Percentiles rank a stretch among this genome's conserved stretches.
phyloP scores from a whole-genome alignment of 2,329 filamentous ascomycete genomes.

The Trichoderma atrobrunneum region DNA sequence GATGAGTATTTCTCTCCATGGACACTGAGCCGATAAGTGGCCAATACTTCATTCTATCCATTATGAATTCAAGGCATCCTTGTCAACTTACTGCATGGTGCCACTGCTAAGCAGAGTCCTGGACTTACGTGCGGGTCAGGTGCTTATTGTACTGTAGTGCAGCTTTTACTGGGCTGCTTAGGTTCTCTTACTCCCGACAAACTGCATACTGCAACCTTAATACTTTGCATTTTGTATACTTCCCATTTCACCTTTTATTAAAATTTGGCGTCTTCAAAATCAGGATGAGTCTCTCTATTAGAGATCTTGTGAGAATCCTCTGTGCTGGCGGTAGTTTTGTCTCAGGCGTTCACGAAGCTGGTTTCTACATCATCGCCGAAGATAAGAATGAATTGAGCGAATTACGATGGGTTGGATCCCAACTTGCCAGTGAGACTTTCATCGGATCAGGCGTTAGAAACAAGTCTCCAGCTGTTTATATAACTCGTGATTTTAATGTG shows the following conservation, averaged over 20 bases:
- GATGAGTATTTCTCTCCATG: not conserved
- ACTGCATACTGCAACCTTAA: not conserved
- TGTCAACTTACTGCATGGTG: not conserved
- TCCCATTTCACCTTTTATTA: not conserved
- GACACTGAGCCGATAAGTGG: not conserved
- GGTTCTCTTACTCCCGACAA: not conserved
- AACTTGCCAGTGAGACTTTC: not conserved
- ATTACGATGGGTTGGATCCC: not conserved
- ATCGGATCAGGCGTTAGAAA: not conserved
- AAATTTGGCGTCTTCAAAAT: fast-evolving
- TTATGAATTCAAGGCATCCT: not conserved
- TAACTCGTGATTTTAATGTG: not conserved
- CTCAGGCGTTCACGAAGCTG: not conserved
- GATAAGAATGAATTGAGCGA: not conserved
- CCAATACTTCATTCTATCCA: too few relatives aligned
- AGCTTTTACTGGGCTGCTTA: not conserved
- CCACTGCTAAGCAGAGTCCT: not conserved
- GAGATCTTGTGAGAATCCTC: not conserved
- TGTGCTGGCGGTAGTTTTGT: not conserved
- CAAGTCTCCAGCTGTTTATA: not conserved
- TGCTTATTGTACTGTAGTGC: not conserved
- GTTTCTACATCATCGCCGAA: not conserved
- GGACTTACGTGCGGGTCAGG: not conserved
- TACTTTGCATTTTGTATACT: not conserved
- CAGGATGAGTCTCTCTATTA: not conserved